Percentiles rank a stretch among this genome's conserved stretches.
These are phyloP conservation scores for Musa beccarii DNA, from an alignment of 176 grass and related monocot species.

Conservation along the genomic window DNA sequence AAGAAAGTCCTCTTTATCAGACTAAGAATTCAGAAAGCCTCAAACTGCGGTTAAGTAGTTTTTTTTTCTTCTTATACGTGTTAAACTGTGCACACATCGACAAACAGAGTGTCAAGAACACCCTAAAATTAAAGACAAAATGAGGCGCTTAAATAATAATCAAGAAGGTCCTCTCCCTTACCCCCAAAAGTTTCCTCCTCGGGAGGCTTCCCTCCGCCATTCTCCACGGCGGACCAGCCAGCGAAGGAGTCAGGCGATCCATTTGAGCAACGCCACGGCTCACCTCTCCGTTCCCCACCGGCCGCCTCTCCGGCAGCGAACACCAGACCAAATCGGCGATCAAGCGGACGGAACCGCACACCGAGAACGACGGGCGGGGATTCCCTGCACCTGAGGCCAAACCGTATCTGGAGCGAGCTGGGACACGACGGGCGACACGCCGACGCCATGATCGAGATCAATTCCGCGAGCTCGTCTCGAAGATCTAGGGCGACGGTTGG, in stretches of 20 bases:
- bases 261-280: not conserved
- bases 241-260: slow-evolving; percentile 46
- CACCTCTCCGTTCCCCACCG: not conserved
- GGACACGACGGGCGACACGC: not conserved
- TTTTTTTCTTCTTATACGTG: too few relatives aligned
- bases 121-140: not conserved
- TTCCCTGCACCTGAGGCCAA: slow-evolving; percentile 11
- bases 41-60: too few relatives aligned
- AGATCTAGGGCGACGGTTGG: not conserved
- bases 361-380: not conserved
- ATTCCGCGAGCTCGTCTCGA: not conserved
- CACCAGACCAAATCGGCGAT: slow-evolving; percentile 2
- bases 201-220: not conserved
- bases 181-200: slow-evolving; percentile 1
- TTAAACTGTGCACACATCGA: not conserved
- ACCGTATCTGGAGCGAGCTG: slow-evolving; percentile 38
- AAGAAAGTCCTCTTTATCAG: too few relatives aligned
- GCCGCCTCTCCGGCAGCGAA: not conserved
- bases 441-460: not conserved
- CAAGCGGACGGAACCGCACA: not conserved
- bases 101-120: not conserved
- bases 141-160: not conserved
- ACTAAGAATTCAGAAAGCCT: too few relatives aligned
- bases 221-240: slow-evolving; percentile 41
- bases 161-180: slow-evolving; percentile 13